Base-by-base conservation (phyloP, 257 asterid species). In the Ophiorrhiza pumila region DNA sequence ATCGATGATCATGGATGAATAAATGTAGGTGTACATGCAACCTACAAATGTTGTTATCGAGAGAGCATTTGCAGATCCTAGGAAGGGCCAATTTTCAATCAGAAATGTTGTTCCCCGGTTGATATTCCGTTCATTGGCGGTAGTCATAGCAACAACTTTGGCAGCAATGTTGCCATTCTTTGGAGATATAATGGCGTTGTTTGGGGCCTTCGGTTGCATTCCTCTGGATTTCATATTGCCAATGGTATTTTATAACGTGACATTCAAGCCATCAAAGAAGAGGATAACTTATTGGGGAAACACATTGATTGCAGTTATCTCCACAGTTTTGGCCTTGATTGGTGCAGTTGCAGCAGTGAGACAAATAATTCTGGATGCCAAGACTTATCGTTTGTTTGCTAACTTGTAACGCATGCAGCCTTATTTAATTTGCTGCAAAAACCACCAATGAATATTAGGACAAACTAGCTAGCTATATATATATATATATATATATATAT, bases 121-220 rank as follows among this genome's bases (percentile, higher is more conserved):
- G 56, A 65, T 86, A 1, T 79, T 83, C 53, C 76, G 96, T 31
- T 87, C 96, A 0, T 10, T 86, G 11, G 71, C 92, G 2, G 87
- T 90, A 67, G 71, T 61, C 39, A 2, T 74, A 5, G 90, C 92
- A 25, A 79, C 94, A 2, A 82, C 85, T 0, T 49, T 90, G 80
- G 96, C 90, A 0, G 94, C 96, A 4, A 90, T 90, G 96, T 74
- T 90, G 5, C 96, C 96, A 0, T 88, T 90, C 86, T 90, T 90
- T 15, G 96, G 94, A 14, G 96, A 88, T 72, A 87, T 90, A 47
- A 83, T 87, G 90, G 91, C 96, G 1, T 68, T 90, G 71, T 78
- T 83, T 49, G 94, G 96, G 42, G 91, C 96, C 17, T 81, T 88
- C 27, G 96, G 92, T 34, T 79, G 84, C 75, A 87, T 90, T 32